These are phyloP conservation scores for Aspergillus kassunensis DNA, from an alignment of 495 filamentous ascomycete genomes.

Conservation along the genomic window DNA sequence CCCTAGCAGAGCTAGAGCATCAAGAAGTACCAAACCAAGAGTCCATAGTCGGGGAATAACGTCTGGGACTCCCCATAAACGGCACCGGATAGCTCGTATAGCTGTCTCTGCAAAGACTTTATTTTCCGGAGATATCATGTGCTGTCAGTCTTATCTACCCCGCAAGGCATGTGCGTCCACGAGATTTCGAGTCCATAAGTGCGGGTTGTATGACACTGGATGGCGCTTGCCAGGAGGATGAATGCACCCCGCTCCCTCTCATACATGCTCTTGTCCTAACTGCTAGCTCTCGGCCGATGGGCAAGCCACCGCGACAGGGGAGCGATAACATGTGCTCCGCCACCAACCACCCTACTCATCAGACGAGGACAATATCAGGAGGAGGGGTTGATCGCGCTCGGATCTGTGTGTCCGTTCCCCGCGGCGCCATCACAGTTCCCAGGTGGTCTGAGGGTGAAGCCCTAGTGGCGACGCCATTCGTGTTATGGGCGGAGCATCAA, in stretches of 20 bases:
- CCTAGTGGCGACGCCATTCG: neutral
- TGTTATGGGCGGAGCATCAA: constrained; percentile 1
- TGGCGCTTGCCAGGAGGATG: neutral
- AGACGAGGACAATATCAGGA: neutral
- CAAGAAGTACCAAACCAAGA: neutral
- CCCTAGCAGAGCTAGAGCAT: no score
- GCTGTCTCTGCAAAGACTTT: neutral
- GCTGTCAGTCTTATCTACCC: constrained; percentile 1
- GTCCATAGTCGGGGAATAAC: neutral
- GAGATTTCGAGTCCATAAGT: neutral
- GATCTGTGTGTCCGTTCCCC: constrained; percentile 10
- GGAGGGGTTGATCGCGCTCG: constrained; percentile 13
- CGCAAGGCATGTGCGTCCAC: neutral
- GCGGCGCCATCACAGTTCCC: constrained; percentile 4
- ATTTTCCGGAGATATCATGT: neutral
- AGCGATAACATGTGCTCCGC: neutral
- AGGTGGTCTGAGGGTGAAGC: neutral
- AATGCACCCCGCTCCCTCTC: constrained; percentile 1
- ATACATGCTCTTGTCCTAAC: no score
- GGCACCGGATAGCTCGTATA: neutral
- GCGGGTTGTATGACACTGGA: neutral
- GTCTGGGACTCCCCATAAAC: neutral
- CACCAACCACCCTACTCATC: neutral
- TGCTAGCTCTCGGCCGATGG: no score
- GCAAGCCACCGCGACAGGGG: neutral